Percentiles rank a stretch among this genome's conserved stretches.
Evolutionary conservation across 768 basidiomycete genomes (phyloP).

Genomic region (Xanthoconium stramineum): DNA sequence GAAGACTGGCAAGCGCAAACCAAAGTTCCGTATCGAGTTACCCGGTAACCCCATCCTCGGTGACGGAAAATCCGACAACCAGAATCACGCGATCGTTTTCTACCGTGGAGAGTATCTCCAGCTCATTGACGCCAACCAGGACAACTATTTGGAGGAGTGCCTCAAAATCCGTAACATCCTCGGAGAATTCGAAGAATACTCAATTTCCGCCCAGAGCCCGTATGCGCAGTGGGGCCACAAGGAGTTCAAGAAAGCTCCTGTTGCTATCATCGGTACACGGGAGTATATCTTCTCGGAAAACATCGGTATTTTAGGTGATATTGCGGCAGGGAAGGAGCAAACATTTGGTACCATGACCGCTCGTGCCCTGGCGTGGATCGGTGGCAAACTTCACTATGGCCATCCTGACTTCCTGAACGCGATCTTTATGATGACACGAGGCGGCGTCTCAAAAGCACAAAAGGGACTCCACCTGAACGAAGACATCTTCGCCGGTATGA

Average conservation of each 20-base stretch:
- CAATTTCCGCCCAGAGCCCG: slow-evolving; percentile 86
- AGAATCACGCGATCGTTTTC: slow-evolving; percentile 99
- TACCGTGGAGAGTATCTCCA: slow-evolving; percentile 99
- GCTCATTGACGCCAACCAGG: slow-evolving; percentile 99
- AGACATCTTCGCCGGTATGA: slow-evolving; percentile 99
- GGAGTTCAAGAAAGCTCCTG: slow-evolving; percentile 85
- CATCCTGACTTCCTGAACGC: slow-evolving; percentile 99
- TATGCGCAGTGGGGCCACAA: slow-evolving; percentile 96
- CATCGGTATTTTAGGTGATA: slow-evolving; percentile 97
- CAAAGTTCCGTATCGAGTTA: slow-evolving; percentile 96
- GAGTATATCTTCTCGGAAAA: slow-evolving; percentile 99
- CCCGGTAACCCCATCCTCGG: slow-evolving; percentile 99
- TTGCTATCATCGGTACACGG: slow-evolving; percentile 96
- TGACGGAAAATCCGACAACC: slow-evolving; percentile 99
- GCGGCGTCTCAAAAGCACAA: slow-evolving; percentile 98
- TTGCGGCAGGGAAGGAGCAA: slow-evolving; percentile 99
- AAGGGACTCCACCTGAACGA: slow-evolving; percentile 98
- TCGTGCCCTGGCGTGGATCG: slow-evolving; percentile 92
- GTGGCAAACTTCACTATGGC: slow-evolving; percentile 97
- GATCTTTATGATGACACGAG: slow-evolving; percentile 97
- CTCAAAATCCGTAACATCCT: slow-evolving; percentile 97
- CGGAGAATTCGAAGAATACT: slow-evolving; percentile 96
- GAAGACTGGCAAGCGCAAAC: slow-evolving; percentile 81
- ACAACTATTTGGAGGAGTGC: slow-evolving; percentile 99
- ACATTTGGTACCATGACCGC: slow-evolving; percentile 99